A percentile compares a stretch with the other conserved stretches of the same genome.
Evolutionary conservation across 179 eudicot species (phyloP).

Genomic region (Pouteria campechiana): DNA sequence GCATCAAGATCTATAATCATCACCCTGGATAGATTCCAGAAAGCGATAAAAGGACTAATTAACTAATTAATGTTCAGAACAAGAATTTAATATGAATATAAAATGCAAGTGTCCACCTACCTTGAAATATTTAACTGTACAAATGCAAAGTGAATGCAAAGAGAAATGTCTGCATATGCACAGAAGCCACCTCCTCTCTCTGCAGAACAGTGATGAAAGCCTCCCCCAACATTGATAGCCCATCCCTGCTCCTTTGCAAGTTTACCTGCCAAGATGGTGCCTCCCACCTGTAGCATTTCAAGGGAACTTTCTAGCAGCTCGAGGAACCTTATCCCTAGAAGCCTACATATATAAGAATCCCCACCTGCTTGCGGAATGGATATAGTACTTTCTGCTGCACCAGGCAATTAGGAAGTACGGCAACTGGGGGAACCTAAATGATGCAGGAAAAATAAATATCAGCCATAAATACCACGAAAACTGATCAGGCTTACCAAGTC

Average conservation of each 20-base stretch:
- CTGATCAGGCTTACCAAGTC: neutral
- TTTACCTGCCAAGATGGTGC: slow-evolving; percentile 79
- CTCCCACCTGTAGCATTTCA: slow-evolving; percentile 74
- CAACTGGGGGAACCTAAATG: slow-evolving; percentile 81
- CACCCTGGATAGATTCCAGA: slow-evolving; percentile 35
- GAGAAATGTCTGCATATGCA: slow-evolving; percentile 84
- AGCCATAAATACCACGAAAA: too few species aligned
- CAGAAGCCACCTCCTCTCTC: slow-evolving; percentile 88
- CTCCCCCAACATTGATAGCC: slow-evolving; percentile 98
- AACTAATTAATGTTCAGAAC: neutral
- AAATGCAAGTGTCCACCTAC: slow-evolving; percentile 22
- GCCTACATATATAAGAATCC: neutral
- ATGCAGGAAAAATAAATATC: too few species aligned
- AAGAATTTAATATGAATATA: neutral
- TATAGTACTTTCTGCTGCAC: slow-evolving; percentile 65
- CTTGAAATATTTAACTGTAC: slow-evolving; percentile 48
- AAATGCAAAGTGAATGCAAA: slow-evolving; percentile 78
- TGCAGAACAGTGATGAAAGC: slow-evolving; percentile 93
- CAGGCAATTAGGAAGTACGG: slow-evolving; percentile 62
- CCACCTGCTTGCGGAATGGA: slow-evolving; percentile 89
- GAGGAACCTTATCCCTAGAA: neutral
- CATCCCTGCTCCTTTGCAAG: slow-evolving; percentile 91
- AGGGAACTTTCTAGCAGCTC: neutral
- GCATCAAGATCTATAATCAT: slow-evolving; percentile 98
- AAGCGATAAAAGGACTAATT: slow-evolving; percentile 3